Base-by-base conservation (phyloP, 371 early-diverging fungal species). In the Apophysomyces sp. region DNA sequence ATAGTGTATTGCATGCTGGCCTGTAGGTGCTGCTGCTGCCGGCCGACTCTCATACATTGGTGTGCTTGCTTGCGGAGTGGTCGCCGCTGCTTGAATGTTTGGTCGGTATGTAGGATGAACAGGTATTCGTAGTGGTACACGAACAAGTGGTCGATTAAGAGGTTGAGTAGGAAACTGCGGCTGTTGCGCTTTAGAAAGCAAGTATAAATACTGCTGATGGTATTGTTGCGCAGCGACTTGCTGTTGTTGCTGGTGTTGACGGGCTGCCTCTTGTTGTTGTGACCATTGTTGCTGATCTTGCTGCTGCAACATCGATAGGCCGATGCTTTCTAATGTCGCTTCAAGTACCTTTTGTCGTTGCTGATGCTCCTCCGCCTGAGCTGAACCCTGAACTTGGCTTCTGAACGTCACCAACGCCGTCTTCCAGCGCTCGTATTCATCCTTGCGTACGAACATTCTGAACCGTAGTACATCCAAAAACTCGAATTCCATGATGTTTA, bases 401-500 rank as follows among this genome's bases (percentile, higher is more conserved):
- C 68, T 70, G 51, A 80, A 74, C 34, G 57, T 58, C 29, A 76
- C 65, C 3, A 80, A 51, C 8, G 67, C 74, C 2, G 64, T 32
- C 49, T 74, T 76, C 78, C 77, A 81, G 27, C 74, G 56, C 16
- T 72, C 74, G 56, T 66, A 88, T 53, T 88, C 87, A 18, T 83
- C 79, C 52, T 84, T 82, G 11, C 80, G 72, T 21, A 89, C 86
- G 67, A 83, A 84, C 40, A 89, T 58, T 27, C 78, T 66, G 60
- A 85, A 89, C 54, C 81, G 63, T 39, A 89, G 71, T 7, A 83
- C 82, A 62, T 85, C 81, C 41, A 89, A 57, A 60, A 89, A 89
- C 63, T 89, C 89, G 56, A 86, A 71, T 70, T 89, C 89, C 87
- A 89, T 88, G 24, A 86, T 83, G 57, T 88, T 87, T 49, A 89